Evolutionary conservation across 2,329 filamentous ascomycete genomes (phyloP).

Genomic region (Xylariales sp.): DNA sequence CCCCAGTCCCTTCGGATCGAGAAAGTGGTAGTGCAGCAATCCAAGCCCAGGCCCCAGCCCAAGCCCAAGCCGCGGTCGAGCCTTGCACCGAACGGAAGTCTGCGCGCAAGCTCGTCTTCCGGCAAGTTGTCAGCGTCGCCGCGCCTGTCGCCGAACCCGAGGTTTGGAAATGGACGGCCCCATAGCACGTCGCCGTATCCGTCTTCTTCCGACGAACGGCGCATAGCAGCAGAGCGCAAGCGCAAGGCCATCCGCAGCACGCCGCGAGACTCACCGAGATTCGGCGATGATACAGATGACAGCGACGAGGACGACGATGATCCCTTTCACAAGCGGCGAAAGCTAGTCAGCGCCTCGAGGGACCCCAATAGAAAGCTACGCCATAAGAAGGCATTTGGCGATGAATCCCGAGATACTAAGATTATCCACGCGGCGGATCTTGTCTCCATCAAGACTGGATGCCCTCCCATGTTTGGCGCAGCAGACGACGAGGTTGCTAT

Average conservation of each 20-base stretch:
- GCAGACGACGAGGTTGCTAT: slow-evolving; percentile 53
- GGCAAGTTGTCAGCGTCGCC: slow-evolving; percentile 26
- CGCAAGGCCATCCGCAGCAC: slow-evolving; percentile 36
- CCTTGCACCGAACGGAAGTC: slow-evolving; percentile 15
- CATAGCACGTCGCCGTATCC: slow-evolving; percentile 37
- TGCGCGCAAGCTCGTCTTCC: slow-evolving; percentile 18
- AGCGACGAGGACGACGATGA: slow-evolving; percentile 49
- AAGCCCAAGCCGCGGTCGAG: slow-evolving; percentile 27
- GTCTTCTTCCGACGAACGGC: slow-evolving; percentile 25
- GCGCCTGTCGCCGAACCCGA: slow-evolving; percentile 37
- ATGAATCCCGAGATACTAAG: slow-evolving; percentile 33
- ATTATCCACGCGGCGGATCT: slow-evolving; percentile 58
- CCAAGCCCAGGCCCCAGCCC: slow-evolving; percentile 31
- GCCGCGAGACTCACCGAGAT: slow-evolving; percentile 40
- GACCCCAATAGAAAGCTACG: slow-evolving; percentile 44
- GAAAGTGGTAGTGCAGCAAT: slow-evolving; percentile 43
- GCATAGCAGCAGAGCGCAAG: slow-evolving; percentile 38
- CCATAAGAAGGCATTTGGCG: slow-evolving; percentile 41
- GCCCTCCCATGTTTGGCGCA: slow-evolving; percentile 45
- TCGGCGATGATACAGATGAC: slow-evolving; percentile 42
- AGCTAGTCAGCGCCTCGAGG: slow-evolving; percentile 40
- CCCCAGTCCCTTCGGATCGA: slow-evolving; percentile 48
- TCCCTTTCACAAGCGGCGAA: slow-evolving; percentile 41
- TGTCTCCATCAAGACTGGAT: slow-evolving; percentile 45
- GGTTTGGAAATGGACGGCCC: slow-evolving; percentile 19